Evolutionary conservation across 2,329 filamentous ascomycete genomes (phyloP), one percentile per base, ranked within the genome.

Genomic region (Cordyceps pruinosa): DNA sequence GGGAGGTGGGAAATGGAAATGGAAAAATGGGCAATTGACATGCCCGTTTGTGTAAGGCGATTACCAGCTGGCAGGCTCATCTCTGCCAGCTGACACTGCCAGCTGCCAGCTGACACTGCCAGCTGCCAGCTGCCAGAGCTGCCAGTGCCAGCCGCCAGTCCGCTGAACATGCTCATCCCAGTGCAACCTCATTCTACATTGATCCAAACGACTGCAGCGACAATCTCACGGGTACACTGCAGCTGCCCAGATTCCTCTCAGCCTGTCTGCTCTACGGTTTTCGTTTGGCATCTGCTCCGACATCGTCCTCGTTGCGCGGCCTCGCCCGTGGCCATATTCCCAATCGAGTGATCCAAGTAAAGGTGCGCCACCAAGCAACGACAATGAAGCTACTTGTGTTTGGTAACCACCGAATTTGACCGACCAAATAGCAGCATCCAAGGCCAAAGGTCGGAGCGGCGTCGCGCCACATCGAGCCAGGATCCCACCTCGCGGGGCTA

Each of bases 381-480:
- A 32, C n/a, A 32, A 32, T 32, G 6, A 34, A 25, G 30, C 46
- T 48, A 28, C n/a, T 28, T 25, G 30, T 25, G n/a, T 48, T 47
- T 21, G 30, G 46, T 30, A 35, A 25, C 30, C 46, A 19, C 46
- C 46, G 46, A 49, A 5, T 37, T 49, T 32, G 46, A 49, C 30
- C 35, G 10, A 19, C 13, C n/a, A 17, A 19, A 23, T 15, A 26
- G 26, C 19, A 42, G 37, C n/a, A 42, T 32, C 25, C 35, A 42
- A 28, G 23, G 48, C 23, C 28, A 30, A 50, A 17, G 15, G 23
- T 10, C 13, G 26, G 48, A 26, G 46, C 46, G 35, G 48, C 48
- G 48, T 51, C 15, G 41, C 35, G 48, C 48, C 25, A 51, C 35
- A 51, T 51, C 48, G 35, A 49, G 47, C 32, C 15, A 19, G 47